Evolutionary conservation across 1,139 yeast genomes (phyloP), one percentile per base, ranked within the genome.

Genomic region (Yamadazyma diospyri): DNA sequence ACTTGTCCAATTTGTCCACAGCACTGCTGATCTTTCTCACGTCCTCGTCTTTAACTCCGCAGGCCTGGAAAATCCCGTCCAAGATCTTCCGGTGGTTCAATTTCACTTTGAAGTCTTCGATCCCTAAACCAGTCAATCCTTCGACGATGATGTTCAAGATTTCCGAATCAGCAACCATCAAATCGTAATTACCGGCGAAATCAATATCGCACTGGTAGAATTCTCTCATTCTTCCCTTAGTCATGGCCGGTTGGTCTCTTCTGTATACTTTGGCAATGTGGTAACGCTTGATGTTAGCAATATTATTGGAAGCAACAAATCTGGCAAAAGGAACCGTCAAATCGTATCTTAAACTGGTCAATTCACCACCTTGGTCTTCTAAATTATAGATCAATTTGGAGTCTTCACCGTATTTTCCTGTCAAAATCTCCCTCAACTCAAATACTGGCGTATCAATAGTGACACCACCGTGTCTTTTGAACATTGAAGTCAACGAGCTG

Each of bases 201-300:
- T 92, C 98, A 51, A 92, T 85, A 66, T 92, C 98, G 69, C 98
- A 92, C 64, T 92, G 98, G 63, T 92, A 92, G 52, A 92, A 92
- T 61, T 92, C 98, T 74, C 98, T 83, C 98, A 92, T 92, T 64
- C 98, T 79, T 39, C 98, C 98, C 62, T 92, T 92, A 38, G 97
- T 89, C 98, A 92, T 92, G 11, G 98, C 98, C 5, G 98, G 98
- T 62, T 92, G 98, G 58, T 92, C 98, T 64, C 98, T 82, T 66
- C 98, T 78, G 64, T 92, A 92, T 35, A 92, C 98, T 62, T 92
- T 92, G 48, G 98, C 98, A 46, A 92, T 86, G 65, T 92, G 98
- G 61, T 80, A 92, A 56, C 98, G 76, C 65, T 92, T 92, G 61
- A 92, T 92, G 55, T 71, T 77, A 49, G 86, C 82, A 42, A 92